Evolutionary conservation across 2,329 filamentous ascomycete genomes (phyloP).

Genomic region (Myriosclerotinia scirpicola): DNA sequence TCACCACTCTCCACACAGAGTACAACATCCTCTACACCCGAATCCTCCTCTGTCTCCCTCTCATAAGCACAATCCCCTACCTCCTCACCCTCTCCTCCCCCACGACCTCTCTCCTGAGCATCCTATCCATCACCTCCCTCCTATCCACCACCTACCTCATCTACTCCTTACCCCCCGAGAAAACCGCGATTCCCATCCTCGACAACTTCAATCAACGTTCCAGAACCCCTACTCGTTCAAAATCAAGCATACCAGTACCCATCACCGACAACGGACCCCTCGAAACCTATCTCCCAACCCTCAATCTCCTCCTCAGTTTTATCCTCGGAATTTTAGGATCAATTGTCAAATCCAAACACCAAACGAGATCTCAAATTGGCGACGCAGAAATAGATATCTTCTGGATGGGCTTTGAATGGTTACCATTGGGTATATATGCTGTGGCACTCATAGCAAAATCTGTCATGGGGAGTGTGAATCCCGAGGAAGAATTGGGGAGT

Average conservation of each 20-base stretch:
- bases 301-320: conserved; percentile 58
- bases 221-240: not conserved
- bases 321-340: conserved; percentile 50
- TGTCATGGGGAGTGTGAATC: conserved; percentile 67
- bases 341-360: conserved; percentile 30
- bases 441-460: conserved; percentile 62
- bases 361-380: conserved; percentile 27
- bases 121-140: conserved; percentile 64
- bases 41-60: conserved; percentile 60
- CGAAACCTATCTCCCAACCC: conserved; percentile 56
- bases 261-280: conserved; percentile 48
- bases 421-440: conserved; percentile 59
- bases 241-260: not conserved
- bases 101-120: conserved; percentile 42
- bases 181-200: conserved; percentile 53
- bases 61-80: conserved; percentile 57
- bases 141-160: conserved; percentile 62
- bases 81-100: conserved; percentile 48
- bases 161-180: conserved; percentile 53
- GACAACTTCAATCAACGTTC: conserved; percentile 41
- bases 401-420: conserved; percentile 48
- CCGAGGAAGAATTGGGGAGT: conserved; percentile 58
- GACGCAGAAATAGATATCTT: conserved; percentile 32
- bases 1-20: conserved; percentile 55
- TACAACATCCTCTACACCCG: conserved; percentile 59